phyloP scores from a whole-genome alignment of 495 filamentous ascomycete species.

The Paragyromitra xinjiangensis region DNA sequence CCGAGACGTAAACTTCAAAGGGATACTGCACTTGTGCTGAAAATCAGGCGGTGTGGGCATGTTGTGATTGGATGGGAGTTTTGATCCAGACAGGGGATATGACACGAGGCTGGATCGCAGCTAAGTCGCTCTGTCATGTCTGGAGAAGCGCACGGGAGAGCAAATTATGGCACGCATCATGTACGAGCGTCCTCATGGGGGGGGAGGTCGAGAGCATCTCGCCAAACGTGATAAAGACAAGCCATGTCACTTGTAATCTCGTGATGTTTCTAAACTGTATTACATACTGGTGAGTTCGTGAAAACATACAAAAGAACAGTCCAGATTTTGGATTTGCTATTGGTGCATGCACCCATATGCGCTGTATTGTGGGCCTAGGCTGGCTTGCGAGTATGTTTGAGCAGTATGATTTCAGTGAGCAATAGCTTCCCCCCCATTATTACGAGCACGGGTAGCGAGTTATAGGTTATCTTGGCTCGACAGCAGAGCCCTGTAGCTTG shows the following conservation, averaged over 20 bases:
- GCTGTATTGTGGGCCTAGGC: background rate
- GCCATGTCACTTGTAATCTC: background rate
- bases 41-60: constrained; percentile 5
- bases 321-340: background rate
- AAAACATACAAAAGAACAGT: background rate
- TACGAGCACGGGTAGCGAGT: too few species aligned
- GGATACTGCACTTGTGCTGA: constrained; percentile 6
- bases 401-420: background rate
- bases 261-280: background rate
- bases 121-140: constrained; percentile 12
- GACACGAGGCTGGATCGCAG: constrained; percentile 23
- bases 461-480: too few species aligned
- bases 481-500: too few species aligned
- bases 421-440: too few species aligned
- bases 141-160: background rate
- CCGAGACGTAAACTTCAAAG: constrained; percentile 29
- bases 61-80: constrained; percentile 17
- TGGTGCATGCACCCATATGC: too few species aligned
- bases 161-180: constrained; percentile 22
- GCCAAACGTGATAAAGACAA: constrained; percentile 30
- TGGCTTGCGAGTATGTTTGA: background rate
- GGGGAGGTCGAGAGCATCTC: constrained; percentile 28
- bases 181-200: constrained; percentile 2
- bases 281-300: background rate
- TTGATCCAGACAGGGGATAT: background rate